phyloP scores from a whole-genome alignment of 108 stramenopile species.

The Fragilaria crotonensis region DNA sequence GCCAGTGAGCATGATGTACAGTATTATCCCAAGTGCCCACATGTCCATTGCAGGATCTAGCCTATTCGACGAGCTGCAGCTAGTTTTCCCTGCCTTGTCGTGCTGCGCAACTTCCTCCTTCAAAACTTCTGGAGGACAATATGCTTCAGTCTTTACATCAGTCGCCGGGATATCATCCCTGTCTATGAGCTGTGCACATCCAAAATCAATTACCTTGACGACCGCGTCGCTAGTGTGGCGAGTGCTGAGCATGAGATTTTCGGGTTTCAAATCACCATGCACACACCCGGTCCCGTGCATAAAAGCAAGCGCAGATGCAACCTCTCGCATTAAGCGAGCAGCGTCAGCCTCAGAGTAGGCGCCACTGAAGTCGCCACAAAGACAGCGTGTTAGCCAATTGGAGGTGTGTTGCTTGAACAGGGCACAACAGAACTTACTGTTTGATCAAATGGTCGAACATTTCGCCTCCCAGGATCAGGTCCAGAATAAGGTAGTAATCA shows the following conservation, averaged over 20 bases:
- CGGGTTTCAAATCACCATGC: slow-evolving; percentile 82
- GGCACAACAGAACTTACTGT: no score
- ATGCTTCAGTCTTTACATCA: slow-evolving; percentile 50
- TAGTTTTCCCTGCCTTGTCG: no score
- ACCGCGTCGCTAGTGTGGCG: slow-evolving; percentile 42
- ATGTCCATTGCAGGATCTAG: slow-evolving; percentile 37
- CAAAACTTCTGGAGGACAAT: slow-evolving; percentile 69
- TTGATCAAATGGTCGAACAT: slow-evolving; percentile 68
- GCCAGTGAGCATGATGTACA: slow-evolving; percentile 90
- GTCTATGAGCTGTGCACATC: slow-evolving; percentile 21
- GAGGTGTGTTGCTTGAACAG: no score
- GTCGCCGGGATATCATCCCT: slow-evolving; percentile 4
- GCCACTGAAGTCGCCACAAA: slow-evolving; percentile 62
- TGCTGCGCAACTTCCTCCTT: neutral
- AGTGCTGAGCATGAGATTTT: slow-evolving; percentile 64
- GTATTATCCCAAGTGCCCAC: slow-evolving; percentile 84
- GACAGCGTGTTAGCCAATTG: neutral
- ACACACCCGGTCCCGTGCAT: slow-evolving; percentile 58
- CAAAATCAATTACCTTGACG: slow-evolving; percentile 56
- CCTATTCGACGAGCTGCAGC: no score
- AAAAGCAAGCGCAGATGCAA: slow-evolving; percentile 67
- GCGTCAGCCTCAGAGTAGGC: slow-evolving; percentile 72
- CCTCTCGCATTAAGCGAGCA: slow-evolving; percentile 52
- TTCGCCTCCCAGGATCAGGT: slow-evolving; percentile 69
- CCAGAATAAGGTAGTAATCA: slow-evolving; percentile 68